Evolutionary conservation across 257 asterid species (phyloP), one percentile per base, ranked within the genome.

Genomic region (Nicotiana sylvestris): DNA sequence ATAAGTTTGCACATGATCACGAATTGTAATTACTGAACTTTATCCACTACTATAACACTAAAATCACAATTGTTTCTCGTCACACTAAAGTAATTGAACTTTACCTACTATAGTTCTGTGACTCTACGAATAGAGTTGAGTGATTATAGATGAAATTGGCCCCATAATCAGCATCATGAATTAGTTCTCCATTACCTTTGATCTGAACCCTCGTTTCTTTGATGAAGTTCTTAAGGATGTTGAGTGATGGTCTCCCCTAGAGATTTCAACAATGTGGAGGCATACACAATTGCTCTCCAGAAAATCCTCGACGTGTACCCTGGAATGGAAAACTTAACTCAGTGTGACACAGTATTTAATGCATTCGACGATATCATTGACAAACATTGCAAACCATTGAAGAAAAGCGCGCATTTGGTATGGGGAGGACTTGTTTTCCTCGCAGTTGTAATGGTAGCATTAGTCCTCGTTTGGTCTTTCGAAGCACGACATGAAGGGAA

Each of bases 251-350:
- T 95, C 39, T 79, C 99, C 1, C 84, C 89, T 4, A 66, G 6
- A 10, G 88, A 87, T 30, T 94, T 80, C 90, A 85, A 88, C 79
- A 77, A 78, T 3, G 77, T 91, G 5, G 83, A 80, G 74, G 91
- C 92, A 3, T 95, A 94, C 88, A 84, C 97, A 2, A 85, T 82
- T 4, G 89, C 99, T 1, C 88, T 94, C 81, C 98, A 94, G 78
- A 86, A 82, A 51, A 85, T 95, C 15, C 84, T 95, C 4, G 87
- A 93, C 15, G 96, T 87, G 25, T 95, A 94, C 79, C 99, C 99
- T 1, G 90, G 88, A 0, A 86, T 95, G 97, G 95, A 94, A 25
- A 81, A 87, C 85, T 87, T 95, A 10, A 91, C 93, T 13, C 90
- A 94, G 82, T 95, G 99, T 32, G 85, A 85, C 80, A 89, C 94